Base-by-base conservation (phyloP, 2,329 filamentous ascomycete species). In the Pezizomycotina sp. region DNA sequence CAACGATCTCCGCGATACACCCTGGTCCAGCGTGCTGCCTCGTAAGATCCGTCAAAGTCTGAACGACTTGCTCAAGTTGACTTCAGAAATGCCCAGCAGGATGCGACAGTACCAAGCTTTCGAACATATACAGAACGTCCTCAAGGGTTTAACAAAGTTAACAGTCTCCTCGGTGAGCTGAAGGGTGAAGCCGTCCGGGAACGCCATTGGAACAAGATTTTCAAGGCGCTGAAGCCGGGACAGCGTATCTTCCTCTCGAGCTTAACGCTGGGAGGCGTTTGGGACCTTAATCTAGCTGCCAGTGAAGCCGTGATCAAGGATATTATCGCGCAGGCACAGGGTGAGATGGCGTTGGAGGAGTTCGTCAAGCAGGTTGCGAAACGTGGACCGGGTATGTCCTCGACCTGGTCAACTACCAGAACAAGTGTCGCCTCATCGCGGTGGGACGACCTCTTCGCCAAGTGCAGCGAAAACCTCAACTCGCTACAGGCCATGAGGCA, bases 61-160 rank as follows among this genome's bases (percentile, higher is more conserved):
- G 32, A 86, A 98, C 53, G 76, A 77, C 30, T 68, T 95, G 34
- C 81, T 95, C 56, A 92, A 92, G 63, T 92, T 92, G 69, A 95
- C 84, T 22, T 95, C 92, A 61, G 86, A 95, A 46, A 95, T 98
- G 89, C 89, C 91, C 0, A 92, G 83, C 58, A 76, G 89, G 42
- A 95, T 98, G 86, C 76, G 91, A 43, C 91, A 98, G 54, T 99
- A 99, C 57, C 86, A 91, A 50, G 91, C 91, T n/a, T 99, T 98
- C 55, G 91, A 98, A 58, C 86, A 98, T 53, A 83, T 98, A 24
- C 91, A 98, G 56, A 82, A 73, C 46, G 79, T 91, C 19, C 69
- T 98, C 25, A 78, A 83, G 27, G 76, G 45, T 69, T 92, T 31
- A 67, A 93, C 46, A 95, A 92, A 57, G 82, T 92, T 50, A 98